These are phyloP conservation scores for Paulownia fortunei DNA, from an alignment of 257 asterid species.

Conservation along the genomic window DNA sequence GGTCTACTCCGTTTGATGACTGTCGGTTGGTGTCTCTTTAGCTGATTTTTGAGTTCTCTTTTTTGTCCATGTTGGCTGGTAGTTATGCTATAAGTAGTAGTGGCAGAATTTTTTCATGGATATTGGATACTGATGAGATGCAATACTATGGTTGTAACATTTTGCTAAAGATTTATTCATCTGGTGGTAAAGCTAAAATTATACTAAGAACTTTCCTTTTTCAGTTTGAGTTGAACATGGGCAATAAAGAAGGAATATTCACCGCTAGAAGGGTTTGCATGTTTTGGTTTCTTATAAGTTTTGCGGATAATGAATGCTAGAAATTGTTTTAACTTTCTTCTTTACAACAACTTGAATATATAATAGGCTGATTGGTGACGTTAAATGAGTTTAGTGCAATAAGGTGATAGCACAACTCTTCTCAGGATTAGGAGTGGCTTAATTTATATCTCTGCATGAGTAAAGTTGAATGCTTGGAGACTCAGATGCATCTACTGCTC, in stretches of 20 bases:
- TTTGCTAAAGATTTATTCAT: neutral
- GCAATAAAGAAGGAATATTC: neutral
- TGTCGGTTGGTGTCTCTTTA: neutral
- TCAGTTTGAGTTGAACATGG: neutral
- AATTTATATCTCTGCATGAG: neutral
- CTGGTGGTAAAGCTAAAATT: neutral
- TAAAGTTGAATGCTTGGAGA: neutral
- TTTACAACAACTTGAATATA: neutral
- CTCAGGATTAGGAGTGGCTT: neutral
- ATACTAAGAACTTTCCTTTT: neutral
- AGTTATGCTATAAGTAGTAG: neutral
- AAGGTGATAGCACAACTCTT: neutral
- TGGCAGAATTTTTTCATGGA: neutral
- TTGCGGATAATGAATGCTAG: constrained; percentile 1
- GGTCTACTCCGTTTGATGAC: constrained; percentile 16
- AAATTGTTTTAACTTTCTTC: neutral
- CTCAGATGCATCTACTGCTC: neutral
- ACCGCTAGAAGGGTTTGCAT: neutral
- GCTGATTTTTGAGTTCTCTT: neutral
- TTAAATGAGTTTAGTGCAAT: too few relatives aligned
- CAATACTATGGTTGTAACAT: neutral
- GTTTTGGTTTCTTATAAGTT: neutral
- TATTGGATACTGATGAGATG: neutral
- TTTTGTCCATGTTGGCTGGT: neutral
- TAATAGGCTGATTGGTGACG: neutral